These are phyloP conservation scores for Crucihimalaya himalaica DNA, from an alignment of 345 rosid genomes.

Conservation along the genomic window DNA sequence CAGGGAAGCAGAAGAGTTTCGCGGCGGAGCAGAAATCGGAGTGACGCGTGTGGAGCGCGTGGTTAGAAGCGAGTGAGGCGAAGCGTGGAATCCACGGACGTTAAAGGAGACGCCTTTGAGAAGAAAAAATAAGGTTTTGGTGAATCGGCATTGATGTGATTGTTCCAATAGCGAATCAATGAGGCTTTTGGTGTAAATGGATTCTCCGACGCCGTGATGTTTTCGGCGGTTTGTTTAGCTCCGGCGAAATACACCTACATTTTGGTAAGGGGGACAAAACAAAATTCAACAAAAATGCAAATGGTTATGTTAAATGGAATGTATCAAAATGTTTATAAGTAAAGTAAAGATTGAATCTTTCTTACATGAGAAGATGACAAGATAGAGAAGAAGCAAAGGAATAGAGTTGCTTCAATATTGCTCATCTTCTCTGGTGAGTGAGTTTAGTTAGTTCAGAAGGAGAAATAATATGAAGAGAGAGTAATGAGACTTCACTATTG, in stretches of 20 bases:
- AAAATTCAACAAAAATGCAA: not conserved
- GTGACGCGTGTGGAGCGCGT: conserved; percentile 52
- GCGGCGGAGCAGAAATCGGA: conserved; percentile 77
- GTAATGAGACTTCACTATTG: conserved; percentile 28
- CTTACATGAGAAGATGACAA: conserved; percentile 29
- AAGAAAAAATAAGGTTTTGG: conserved; percentile 65
- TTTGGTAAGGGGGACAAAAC: no score
- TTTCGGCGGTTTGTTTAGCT: conserved; percentile 20
- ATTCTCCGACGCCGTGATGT: conserved; percentile 33
- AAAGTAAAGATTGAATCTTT: not conserved
- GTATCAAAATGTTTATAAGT: not conserved
- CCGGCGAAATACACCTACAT: conserved; percentile 33
- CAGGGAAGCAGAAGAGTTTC: conserved; percentile 77
- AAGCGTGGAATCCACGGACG: conserved; percentile 63
- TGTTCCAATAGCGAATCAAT: conserved; percentile 82
- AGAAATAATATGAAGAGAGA: conserved; percentile 37
- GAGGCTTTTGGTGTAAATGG: conserved; percentile 79
- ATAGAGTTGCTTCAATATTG: conserved; percentile 14
- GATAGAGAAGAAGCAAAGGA: conserved; percentile 24
- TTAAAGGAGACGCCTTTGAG: conserved; percentile 78
- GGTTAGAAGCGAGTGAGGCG: conserved; percentile 64
- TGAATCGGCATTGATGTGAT: conserved; percentile 46
- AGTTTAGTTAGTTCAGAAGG: conserved; percentile 30
- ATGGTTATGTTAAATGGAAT: not conserved
- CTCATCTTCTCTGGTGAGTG: conserved; percentile 31